A percentile compares a stretch with the other conserved stretches of the same genome.
phyloP scores from a whole-genome alignment of 805 yeast species.

The Barnettozyma salicaria region DNA sequence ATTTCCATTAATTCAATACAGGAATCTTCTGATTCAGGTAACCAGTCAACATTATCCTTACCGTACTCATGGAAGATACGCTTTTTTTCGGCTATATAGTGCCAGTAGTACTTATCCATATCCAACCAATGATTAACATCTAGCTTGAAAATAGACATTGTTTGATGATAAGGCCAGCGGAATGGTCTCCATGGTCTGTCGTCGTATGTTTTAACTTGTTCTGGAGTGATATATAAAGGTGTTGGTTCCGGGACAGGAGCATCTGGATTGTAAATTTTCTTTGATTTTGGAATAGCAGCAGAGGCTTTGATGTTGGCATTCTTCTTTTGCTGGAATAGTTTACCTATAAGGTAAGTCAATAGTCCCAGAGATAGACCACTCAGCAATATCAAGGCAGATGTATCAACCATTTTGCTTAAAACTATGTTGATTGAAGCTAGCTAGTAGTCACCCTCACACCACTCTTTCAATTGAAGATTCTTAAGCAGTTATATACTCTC shows the following conservation, averaged over 20 bases:
- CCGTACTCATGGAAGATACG: conserved; percentile 55
- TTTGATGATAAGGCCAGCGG: conserved; percentile 76
- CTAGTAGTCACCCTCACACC: no score
- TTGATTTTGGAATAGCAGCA: conserved; percentile 7
- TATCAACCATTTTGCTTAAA: conserved; percentile 3
- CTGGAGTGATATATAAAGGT: conserved; percentile 60
- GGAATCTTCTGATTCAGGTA: conserved; percentile 59
- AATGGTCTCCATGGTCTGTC: conserved; percentile 81
- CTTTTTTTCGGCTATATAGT: conserved; percentile 57
- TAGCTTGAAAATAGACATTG: conserved; percentile 68
- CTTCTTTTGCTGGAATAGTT: conserved; percentile 9
- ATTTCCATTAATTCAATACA: conserved; percentile 57
- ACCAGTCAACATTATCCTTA: conserved; percentile 55
- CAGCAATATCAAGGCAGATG: background rate
- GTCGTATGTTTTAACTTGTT: conserved; percentile 56
- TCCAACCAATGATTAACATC: conserved; percentile 74
- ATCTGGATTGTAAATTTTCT: conserved; percentile 7
- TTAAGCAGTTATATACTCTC: no score
- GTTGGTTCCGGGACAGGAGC: conserved; percentile 34
- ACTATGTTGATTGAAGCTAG: background rate
- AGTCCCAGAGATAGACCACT: conserved; percentile 7
- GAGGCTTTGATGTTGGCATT: background rate
- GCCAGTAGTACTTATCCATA: conserved; percentile 70
- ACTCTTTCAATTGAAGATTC: no score
- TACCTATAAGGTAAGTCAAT: conserved; percentile 3